A percentile compares a stretch with the other conserved stretches of the same genome.
These are phyloP conservation scores for Stachybotrys chartarum DNA, from an alignment of 2,329 filamentous ascomycete species.

Conservation along the genomic window DNA sequence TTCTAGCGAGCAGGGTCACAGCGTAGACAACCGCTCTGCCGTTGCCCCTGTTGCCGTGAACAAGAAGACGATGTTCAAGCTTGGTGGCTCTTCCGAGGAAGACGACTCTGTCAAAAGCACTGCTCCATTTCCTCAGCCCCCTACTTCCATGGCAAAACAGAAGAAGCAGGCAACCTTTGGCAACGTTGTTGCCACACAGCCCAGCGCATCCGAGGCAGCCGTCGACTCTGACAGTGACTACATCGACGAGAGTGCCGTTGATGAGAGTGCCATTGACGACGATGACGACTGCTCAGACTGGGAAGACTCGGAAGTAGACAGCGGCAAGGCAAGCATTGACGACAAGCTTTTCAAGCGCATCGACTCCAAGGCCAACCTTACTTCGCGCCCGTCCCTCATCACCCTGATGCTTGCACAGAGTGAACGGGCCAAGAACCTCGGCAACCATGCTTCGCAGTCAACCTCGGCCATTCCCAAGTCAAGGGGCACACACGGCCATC, in stretches of 20 bases:
- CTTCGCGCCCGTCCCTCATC: slow-evolving; percentile 80
- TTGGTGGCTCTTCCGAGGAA: slow-evolving; percentile 63
- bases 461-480: slow-evolving; percentile 62
- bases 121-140: slow-evolving; percentile 36
- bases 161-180: slow-evolving; percentile 82
- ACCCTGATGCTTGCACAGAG: slow-evolving; percentile 80
- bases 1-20: slow-evolving; percentile 51
- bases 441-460: slow-evolving; percentile 59
- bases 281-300: slow-evolving; percentile 57
- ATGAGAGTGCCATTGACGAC: slow-evolving; percentile 76
- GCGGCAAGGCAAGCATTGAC: slow-evolving; percentile 74
- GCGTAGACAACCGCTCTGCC: slow-evolving; percentile 34
- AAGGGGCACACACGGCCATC: slow-evolving; percentile 40
- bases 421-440: slow-evolving; percentile 63
- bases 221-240: slow-evolving; percentile 58
- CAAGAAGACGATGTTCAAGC: slow-evolving; percentile 40
- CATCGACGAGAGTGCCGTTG: slow-evolving; percentile 50
- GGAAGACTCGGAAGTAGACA: slow-evolving; percentile 69
- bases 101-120: slow-evolving; percentile 63
- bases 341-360: slow-evolving; percentile 85
- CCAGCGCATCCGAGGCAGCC: slow-evolving; percentile 49
- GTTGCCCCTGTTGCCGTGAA: slow-evolving; percentile 15
- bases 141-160: slow-evolving; percentile 30
- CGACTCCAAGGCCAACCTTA: slow-evolving; percentile 77
- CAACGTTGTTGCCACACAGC: slow-evolving; percentile 63